A percentile compares a stretch with the other conserved stretches of the same genome.
Conservation (phyloP, 2,329 filamentous ascomycete genomes). For the Zymoseptoria ardabiliae region DNA sequence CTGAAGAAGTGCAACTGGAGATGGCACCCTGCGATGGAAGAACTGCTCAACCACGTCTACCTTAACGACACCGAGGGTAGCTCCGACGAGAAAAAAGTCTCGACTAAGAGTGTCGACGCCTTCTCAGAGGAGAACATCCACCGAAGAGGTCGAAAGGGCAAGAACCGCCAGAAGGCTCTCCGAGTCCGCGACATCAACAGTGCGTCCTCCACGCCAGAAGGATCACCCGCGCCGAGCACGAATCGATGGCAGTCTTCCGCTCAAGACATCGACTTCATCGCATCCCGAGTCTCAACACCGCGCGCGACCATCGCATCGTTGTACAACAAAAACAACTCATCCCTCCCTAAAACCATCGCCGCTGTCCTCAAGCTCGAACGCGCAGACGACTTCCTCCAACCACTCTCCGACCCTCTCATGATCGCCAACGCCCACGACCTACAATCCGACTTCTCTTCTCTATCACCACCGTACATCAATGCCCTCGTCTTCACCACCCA, state of each 20-base stretch:
- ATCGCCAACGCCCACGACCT: constrained; percentile 46
- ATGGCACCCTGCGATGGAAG: constrained; percentile 65
- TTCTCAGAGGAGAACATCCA: constrained; percentile 57
- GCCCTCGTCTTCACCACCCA: constrained; percentile 51
- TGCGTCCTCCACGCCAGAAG: constrained; percentile 20
- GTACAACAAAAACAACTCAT: constrained; percentile 53
- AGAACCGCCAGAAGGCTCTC: constrained; percentile 33
- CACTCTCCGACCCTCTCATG: constrained; percentile 13
- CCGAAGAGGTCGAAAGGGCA: constrained; percentile 39
- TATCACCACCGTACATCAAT: constrained; percentile 43
- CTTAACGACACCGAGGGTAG: constrained; percentile 59
- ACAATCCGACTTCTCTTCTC: constrained; percentile 45
- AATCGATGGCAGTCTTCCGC: constrained; percentile 55
- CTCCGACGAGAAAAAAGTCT: constrained; percentile 36
- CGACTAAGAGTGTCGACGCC: constrained; percentile 70
- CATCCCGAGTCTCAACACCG: constrained; percentile 43
- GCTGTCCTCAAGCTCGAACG: constrained; percentile 40
- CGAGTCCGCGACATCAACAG: constrained; percentile 24
- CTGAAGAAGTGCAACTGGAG: constrained; percentile 62
- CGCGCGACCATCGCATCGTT: constrained; percentile 45
- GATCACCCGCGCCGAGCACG: constrained; percentile 10
- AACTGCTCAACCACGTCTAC: constrained; percentile 70
- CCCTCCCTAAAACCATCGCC: constrained; percentile 48
- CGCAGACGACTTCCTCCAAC: background rate
- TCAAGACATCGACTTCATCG: constrained; percentile 55